Evolutionary conservation across 2,329 filamentous ascomycete genomes (phyloP).

Genomic region (Colletotrichum siamense): DNA sequence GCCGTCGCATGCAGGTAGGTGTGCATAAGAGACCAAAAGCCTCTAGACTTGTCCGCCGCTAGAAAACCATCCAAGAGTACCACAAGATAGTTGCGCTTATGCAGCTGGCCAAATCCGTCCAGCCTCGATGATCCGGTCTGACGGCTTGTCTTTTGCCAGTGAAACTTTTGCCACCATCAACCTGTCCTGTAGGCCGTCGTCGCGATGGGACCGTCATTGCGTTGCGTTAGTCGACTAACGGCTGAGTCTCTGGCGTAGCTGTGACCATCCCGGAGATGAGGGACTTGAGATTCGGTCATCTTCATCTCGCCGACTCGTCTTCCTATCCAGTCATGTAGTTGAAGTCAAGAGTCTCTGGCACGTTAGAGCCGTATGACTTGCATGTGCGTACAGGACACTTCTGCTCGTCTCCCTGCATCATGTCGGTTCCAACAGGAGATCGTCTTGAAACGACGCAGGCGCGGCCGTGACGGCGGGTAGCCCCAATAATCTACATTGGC

Average conservation of each 20-base stretch:
- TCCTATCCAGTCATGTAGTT: background rate
- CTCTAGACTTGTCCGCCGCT: constrained; percentile 2
- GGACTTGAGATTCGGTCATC: background rate
- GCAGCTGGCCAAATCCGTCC: constrained; percentile 16
- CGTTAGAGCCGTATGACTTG: constrained; percentile 12
- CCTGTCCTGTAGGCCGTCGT: background rate
- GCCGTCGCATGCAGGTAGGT: constrained; percentile 9
- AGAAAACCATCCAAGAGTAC: constrained; percentile 8
- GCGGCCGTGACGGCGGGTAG: constrained; percentile 11
- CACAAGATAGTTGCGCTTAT: constrained; percentile 26
- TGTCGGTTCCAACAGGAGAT: constrained; percentile 18
- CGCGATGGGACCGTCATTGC: background rate
- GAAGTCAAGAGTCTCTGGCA: background rate
- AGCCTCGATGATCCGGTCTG: background rate
- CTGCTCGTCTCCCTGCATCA: constrained; percentile 13
- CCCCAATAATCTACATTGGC: background rate
- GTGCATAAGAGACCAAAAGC: background rate
- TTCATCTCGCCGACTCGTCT: background rate
- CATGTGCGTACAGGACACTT: constrained; percentile 16
- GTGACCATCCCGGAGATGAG: constrained; percentile 15
- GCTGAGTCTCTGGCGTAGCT: background rate
- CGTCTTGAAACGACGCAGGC: constrained; percentile 22
- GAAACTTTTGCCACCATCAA: background rate
- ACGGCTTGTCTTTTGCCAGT: background rate
- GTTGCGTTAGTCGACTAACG: background rate